Evolutionary conservation across 2,329 filamentous ascomycete species (phyloP).

Genomic region (Penicillium sp.): DNA sequence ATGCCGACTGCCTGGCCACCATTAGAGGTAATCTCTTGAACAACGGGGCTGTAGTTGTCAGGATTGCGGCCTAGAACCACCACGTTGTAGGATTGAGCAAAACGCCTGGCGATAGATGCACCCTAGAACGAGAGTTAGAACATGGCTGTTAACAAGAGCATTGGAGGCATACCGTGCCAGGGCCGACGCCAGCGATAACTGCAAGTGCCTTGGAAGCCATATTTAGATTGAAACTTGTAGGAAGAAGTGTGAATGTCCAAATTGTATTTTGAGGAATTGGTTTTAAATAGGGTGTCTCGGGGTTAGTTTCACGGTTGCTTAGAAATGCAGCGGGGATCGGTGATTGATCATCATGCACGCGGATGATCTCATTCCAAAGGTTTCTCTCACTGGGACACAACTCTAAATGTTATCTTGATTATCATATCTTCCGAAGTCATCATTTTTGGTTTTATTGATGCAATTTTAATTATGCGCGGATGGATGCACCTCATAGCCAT

Average conservation of each 20-base stretch:
- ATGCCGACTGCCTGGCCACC: slow-evolving; percentile 64
- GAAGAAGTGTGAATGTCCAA: background rate
- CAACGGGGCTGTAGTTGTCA: slow-evolving; percentile 56
- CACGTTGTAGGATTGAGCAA: slow-evolving; percentile 60
- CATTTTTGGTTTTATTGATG: background rate
- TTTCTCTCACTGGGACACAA: slow-evolving; percentile 8
- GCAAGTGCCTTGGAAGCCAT: slow-evolving; percentile 46
- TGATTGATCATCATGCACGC: slow-evolving; percentile 23
- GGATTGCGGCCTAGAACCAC: slow-evolving; percentile 61
- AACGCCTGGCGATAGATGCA: slow-evolving; percentile 61
- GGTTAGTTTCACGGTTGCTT: slow-evolving; percentile 14
- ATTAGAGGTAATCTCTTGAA: slow-evolving; percentile 59
- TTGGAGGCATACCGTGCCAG: slow-evolving; percentile 40
- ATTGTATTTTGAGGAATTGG: background rate
- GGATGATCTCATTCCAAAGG: slow-evolving; percentile 22
- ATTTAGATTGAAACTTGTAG: background rate
- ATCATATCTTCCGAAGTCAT: slow-evolving; percentile 8
- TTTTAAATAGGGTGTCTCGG: slow-evolving; percentile 9
- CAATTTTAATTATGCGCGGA: background rate
- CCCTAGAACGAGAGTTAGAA: slow-evolving; percentile 50
- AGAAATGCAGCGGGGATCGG: slow-evolving; percentile 21
- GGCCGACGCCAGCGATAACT: slow-evolving; percentile 49
- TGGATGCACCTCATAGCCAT: background rate
- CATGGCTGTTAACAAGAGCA: background rate
- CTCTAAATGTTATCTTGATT: background rate